A percentile compares a stretch with the other conserved stretches of the same genome.
Conservation (phyloP, 192 early-diverging fungal species). For the Obelidium mucronatum region DNA sequence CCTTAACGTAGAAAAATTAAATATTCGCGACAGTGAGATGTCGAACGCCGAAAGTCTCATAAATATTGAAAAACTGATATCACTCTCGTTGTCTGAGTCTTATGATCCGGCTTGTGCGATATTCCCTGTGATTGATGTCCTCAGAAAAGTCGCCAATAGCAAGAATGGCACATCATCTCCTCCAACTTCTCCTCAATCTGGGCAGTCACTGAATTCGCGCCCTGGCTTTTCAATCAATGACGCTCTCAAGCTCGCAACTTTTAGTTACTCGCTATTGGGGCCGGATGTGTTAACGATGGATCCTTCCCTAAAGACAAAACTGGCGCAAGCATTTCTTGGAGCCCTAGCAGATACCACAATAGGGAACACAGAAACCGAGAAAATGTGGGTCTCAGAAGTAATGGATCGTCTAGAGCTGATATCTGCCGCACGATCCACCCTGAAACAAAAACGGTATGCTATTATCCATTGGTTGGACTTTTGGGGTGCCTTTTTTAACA, state of each 20-base stretch:
- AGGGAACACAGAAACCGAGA: background rate
- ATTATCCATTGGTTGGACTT: no score
- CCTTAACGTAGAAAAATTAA: no score
- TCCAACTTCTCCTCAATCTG: background rate
- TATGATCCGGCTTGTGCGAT: slow-evolving; percentile 10
- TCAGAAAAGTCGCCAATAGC: background rate
- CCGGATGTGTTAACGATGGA: background rate
- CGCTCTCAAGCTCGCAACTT: slow-evolving; percentile 7
- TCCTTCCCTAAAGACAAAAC: background rate
- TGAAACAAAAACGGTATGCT: slow-evolving; percentile 13
- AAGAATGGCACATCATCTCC: background rate
- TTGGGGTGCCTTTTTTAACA: background rate
- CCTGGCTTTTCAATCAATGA: background rate
- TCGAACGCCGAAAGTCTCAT: background rate
- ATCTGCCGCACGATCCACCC: background rate
- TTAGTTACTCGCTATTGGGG: slow-evolving; percentile 15
- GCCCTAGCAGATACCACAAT: background rate
- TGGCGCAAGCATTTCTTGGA: background rate
- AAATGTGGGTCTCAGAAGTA: slow-evolving; percentile 23
- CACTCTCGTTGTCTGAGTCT: background rate
- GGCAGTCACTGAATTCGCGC: background rate
- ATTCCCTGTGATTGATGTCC: slow-evolving; percentile 12
- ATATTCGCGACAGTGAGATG: background rate
- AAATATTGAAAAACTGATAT: slow-evolving; percentile 2
- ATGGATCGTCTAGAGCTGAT: slow-evolving; percentile 14